Base-by-base conservation (phyloP, 2,329 filamentous ascomycete genomes). In the Ploettnerulaceae sp. region DNA sequence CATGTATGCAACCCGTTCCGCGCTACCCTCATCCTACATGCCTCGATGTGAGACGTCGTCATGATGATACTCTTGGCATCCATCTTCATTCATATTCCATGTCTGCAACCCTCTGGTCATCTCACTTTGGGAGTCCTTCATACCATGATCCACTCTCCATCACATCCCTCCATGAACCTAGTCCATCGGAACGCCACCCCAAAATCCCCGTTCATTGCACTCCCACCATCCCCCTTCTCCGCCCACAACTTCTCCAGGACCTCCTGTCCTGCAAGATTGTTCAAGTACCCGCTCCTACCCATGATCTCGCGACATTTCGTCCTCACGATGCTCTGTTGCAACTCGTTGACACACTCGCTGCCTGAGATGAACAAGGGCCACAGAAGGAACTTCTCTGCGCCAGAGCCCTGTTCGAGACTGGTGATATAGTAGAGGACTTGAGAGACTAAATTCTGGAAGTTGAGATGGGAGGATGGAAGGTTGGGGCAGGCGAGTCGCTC, bases 281-380 rank as follows among this genome's bases (percentile, higher is more conserved):
- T 96, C 73, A 89, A 87, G 68, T 96, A 96, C 1, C 90, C 90
- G 44, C 86, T 91, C 55, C 91, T 85, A 22, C 81, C 79, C 73
- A 91, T 89, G 55, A 96, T 91, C 61, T 91, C 89, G 34, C 82
- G 75, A 68, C 89, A 95, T 57, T 89, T 84, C 55, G 80, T 75
- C 43, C 89, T 81, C 42, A 96, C 84, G 48, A 90, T 79, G 47
- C 79, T 78, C 53, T 90, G 85, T 61, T 95, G 86, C 40, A 82
- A 72, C 59, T 86, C 81, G 55, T 88, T 84, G 53, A 93, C 84
- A 59, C 89, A 95, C 69, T 96, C 91, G 17, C 87, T 89, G 15
- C 90, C 90, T 1, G 85, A 82, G 42, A 96, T 84, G 64, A 96
- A 95, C 3, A 96, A 75, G 2, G 91, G 90, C 91, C 90, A 96